Evolutionary conservation across 2,329 filamentous ascomycete species (phyloP).

Genomic region (Fusarium armeniacum): DNA sequence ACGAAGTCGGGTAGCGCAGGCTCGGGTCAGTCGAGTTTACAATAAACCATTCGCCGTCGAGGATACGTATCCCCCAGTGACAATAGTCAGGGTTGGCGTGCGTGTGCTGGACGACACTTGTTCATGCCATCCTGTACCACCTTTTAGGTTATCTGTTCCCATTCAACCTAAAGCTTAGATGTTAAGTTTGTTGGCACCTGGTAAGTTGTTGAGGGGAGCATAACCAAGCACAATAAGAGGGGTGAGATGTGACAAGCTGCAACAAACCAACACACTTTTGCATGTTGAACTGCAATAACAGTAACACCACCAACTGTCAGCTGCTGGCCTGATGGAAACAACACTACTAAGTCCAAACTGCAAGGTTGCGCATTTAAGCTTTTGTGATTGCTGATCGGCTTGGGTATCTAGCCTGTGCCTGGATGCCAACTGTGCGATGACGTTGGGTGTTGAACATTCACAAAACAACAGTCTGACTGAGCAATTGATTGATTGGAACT

Average conservation of each 20-base stretch:
- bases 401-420: conserved; percentile 1
- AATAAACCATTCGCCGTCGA: not conserved
- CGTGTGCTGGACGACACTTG: not conserved
- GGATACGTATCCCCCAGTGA: no score
- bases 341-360: conserved; percentile 26
- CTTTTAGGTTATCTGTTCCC: not conserved
- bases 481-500: conserved; percentile 8
- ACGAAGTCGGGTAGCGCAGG: not conserved
- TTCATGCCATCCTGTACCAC: not conserved
- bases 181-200: not conserved
- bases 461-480: conserved; percentile 8
- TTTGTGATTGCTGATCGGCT: not conserved
- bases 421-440: conserved; percentile 15
- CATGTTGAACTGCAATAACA: not conserved
- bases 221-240: not conserved
- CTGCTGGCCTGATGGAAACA: conserved; percentile 11
- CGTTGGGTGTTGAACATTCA: conserved; percentile 1
- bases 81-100: not conserved
- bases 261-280: not conserved
- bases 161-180: not conserved
- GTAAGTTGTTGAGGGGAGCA: not conserved
- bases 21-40: not conserved
- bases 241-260: not conserved
- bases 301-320: conserved; percentile 21
- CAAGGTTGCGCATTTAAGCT: conserved; percentile 11